Evolutionary conservation across 2,329 filamentous ascomycete genomes (phyloP).

Genomic region (Lasiodiplodia sp.): DNA sequence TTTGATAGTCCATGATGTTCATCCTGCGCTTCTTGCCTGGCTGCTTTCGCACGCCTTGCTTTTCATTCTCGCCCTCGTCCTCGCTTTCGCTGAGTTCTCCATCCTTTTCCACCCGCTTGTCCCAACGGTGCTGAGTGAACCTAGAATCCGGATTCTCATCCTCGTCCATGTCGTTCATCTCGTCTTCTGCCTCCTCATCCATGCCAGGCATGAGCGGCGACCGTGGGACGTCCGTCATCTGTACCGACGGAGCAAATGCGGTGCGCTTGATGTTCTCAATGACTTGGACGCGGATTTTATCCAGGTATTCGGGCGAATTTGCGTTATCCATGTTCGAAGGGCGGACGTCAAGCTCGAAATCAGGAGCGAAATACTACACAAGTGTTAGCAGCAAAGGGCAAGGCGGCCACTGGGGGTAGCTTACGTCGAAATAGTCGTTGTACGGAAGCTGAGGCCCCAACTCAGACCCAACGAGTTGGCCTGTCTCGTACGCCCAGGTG

Average conservation of each 20-base stretch:
- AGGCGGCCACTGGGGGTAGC: slow-evolving; percentile 32
- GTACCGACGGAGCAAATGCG: slow-evolving; percentile 67
- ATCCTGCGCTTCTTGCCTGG: slow-evolving; percentile 56
- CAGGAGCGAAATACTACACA: slow-evolving; percentile 69
- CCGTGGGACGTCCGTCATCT: slow-evolving; percentile 69
- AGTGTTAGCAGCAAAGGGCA: background rate
- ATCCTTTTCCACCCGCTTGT: slow-evolving; percentile 76
- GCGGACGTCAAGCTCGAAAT: slow-evolving; percentile 73
- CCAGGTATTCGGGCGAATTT: slow-evolving; percentile 71
- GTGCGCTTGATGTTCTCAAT: slow-evolving; percentile 72
- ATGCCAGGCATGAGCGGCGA: slow-evolving; percentile 63
- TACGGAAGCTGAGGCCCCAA: slow-evolving; percentile 87
- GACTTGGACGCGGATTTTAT: slow-evolving; percentile 71
- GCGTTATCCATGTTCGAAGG: slow-evolving; percentile 77
- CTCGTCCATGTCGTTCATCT: slow-evolving; percentile 74
- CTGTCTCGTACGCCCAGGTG: slow-evolving; percentile 72
- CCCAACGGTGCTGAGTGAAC: slow-evolving; percentile 81
- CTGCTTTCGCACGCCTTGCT: slow-evolving; percentile 70
- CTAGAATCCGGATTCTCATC: slow-evolving; percentile 86
- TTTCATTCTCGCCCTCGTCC: slow-evolving; percentile 87
- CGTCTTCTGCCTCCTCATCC: slow-evolving; percentile 70
- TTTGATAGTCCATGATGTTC: slow-evolving; percentile 68
- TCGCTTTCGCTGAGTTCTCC: slow-evolving; percentile 79
- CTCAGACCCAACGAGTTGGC: slow-evolving; percentile 81
- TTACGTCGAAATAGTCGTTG: slow-evolving; percentile 89